These are phyloP conservation scores for Plectranthus barbatus DNA, from an alignment of 257 asterid species.

Conservation along the genomic window DNA sequence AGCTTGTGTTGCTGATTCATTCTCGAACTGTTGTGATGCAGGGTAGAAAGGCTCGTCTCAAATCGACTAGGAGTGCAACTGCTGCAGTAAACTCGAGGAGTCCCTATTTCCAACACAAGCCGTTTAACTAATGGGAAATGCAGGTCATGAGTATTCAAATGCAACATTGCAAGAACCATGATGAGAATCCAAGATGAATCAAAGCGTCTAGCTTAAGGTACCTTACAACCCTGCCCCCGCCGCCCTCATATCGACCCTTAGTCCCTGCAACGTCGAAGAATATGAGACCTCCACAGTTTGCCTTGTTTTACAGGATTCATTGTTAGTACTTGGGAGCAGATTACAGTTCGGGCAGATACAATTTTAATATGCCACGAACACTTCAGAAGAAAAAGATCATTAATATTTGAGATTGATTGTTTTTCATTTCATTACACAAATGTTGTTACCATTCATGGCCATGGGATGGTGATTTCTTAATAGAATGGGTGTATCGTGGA, in stretches of 20 bases:
- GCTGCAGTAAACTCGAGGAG: slow-evolving; percentile 57
- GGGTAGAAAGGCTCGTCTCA: slow-evolving; percentile 95
- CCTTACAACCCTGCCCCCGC: background rate
- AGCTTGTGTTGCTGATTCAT: too few species aligned
- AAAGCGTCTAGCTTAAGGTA: background rate
- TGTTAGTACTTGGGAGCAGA: background rate
- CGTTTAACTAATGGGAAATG: slow-evolving; percentile 52
- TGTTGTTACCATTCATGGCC: too few species aligned
- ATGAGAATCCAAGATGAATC: too few species aligned
- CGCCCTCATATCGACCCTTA: background rate
- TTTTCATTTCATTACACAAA: too few species aligned
- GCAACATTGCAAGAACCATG: slow-evolving; percentile 44
- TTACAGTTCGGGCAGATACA: background rate
- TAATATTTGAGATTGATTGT: background rate
- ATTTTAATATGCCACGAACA: background rate
- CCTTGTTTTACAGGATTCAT: background rate
- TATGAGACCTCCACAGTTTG: background rate
- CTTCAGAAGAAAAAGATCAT: background rate
- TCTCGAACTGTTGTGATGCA: slow-evolving; percentile 26
- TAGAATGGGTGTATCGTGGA: too few species aligned
- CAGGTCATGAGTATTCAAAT: slow-evolving; percentile 50
- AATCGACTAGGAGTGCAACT: slow-evolving; percentile 78
- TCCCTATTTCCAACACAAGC: slow-evolving; percentile 34
- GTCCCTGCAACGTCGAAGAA: background rate
- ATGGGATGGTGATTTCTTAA: too few species aligned